Evolutionary conservation across 2,329 filamentous ascomycete genomes (phyloP).

Genomic region (Colletotrichum cereale): DNA sequence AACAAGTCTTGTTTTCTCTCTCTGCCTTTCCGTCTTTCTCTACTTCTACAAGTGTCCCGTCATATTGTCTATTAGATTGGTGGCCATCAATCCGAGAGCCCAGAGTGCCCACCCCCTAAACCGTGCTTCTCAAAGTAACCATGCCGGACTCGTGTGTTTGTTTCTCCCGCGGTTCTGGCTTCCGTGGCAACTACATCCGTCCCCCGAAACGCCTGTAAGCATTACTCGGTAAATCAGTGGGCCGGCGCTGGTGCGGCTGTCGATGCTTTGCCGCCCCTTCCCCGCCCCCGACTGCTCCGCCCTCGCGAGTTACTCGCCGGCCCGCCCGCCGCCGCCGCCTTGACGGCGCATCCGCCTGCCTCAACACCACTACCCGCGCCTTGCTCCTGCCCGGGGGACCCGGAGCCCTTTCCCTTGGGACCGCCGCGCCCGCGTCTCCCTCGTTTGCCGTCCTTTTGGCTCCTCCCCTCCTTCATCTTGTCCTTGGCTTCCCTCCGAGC

Average conservation of each 20-base stretch:
- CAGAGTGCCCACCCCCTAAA: neutral
- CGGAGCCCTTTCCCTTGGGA: constrained; percentile 36
- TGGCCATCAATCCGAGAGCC: neutral
- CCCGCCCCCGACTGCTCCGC: constrained; percentile 30
- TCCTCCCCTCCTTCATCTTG: constrained; percentile 58
- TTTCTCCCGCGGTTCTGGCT: constrained; percentile 7
- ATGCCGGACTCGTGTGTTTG: neutral
- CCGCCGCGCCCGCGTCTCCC: constrained; percentile 46
- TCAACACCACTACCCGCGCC: constrained; percentile 11
- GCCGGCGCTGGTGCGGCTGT: constrained; percentile 17
- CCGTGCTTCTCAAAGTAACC: neutral
- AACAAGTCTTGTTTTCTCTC: neutral
- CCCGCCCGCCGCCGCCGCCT: constrained; percentile 9
- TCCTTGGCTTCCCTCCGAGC: constrained; percentile 56
- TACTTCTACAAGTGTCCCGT: neutral
- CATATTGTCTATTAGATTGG: constrained; percentile 4
- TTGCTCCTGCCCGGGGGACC: constrained; percentile 7
- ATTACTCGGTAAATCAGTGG: neutral
- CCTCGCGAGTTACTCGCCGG: constrained; percentile 22
- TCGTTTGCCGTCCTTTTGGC: constrained; percentile 34
- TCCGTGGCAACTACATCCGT: neutral
- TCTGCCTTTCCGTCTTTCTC: neutral
- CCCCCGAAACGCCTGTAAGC: neutral
- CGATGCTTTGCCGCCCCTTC: constrained; percentile 32
- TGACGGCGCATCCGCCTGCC: constrained; percentile 4